phyloP scores from a whole-genome alignment of 768 basidiomycete species.

The Gautieria morchelliformis region DNA sequence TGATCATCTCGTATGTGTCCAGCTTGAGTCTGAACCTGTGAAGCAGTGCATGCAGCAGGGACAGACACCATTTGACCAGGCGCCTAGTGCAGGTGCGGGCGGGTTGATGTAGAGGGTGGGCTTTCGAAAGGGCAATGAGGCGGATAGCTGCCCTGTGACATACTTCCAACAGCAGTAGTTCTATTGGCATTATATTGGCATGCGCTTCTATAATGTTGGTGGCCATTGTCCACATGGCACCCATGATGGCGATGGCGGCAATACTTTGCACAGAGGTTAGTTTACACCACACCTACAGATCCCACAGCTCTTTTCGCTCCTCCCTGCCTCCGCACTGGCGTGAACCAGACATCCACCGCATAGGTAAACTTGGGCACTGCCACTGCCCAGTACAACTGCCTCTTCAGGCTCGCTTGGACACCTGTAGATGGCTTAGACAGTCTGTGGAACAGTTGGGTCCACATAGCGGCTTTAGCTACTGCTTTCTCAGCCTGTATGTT shows the following conservation, averaged over 20 bases:
- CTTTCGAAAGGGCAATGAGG: conserved; percentile 9
- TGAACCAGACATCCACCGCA: background rate
- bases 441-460: background rate
- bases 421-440: no score
- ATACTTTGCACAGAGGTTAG: no score
- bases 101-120: no score
- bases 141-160: conserved; percentile 3
- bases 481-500: conserved; percentile 14
- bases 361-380: conserved; percentile 19
- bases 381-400: conserved; percentile 8
- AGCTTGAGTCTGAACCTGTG: conserved; percentile 10
- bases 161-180: conserved; percentile 2
- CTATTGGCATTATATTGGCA: no score
- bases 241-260: no score
- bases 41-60: conserved; percentile 18
- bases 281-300: background rate
- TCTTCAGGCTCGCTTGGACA: conserved; percentile 7
- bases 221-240: no score
- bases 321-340: background rate
- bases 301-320: background rate
- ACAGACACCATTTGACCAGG: conserved; percentile 8
- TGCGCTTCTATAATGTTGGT: no score
- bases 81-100: background rate
- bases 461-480: conserved; percentile 11
- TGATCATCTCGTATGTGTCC: background rate